These are phyloP conservation scores for Drechslera avenae DNA, from an alignment of 2,329 filamentous ascomycete species.

Conservation along the genomic window DNA sequence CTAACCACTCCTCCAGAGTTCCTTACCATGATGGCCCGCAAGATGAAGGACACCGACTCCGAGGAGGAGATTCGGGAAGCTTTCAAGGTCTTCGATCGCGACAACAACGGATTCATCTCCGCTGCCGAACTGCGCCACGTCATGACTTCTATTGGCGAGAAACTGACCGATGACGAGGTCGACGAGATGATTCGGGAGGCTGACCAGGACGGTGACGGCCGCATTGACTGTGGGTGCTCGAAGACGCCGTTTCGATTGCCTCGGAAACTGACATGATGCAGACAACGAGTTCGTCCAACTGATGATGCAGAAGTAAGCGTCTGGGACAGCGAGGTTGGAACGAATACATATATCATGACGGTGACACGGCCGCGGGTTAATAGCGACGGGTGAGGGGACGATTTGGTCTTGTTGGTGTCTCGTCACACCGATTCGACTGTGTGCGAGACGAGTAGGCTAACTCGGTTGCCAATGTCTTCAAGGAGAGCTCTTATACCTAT, in stretches of 20 bases:
- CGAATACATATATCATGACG: conserved; percentile 39
- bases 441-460: conserved; percentile 8
- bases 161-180: conserved; percentile 66
- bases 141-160: conserved; percentile 69
- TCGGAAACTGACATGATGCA: conserved; percentile 28
- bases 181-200: conserved; percentile 70
- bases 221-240: conserved; percentile 63
- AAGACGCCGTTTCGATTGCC: background rate
- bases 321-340: conserved; percentile 28
- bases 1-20: conserved; percentile 56
- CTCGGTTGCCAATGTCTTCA: conserved; percentile 6
- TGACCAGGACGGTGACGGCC: conserved; percentile 67
- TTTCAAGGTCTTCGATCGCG: conserved; percentile 70
- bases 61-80: conserved; percentile 69
- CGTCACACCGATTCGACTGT: conserved; percentile 13
- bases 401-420: conserved; percentile 11
- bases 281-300: conserved; percentile 63
- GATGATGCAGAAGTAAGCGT: conserved; percentile 60
- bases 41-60: conserved; percentile 65
- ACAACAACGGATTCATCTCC: conserved; percentile 69
- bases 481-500: conserved; percentile 14
- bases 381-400: conserved; percentile 33
- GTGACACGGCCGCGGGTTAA: conserved; percentile 34
- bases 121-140: conserved; percentile 66
- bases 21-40: conserved; percentile 68